Evolutionary conservation across 83 land plant genomes (phyloP).

Genomic region (Diphasiastrum complanatum): DNA sequence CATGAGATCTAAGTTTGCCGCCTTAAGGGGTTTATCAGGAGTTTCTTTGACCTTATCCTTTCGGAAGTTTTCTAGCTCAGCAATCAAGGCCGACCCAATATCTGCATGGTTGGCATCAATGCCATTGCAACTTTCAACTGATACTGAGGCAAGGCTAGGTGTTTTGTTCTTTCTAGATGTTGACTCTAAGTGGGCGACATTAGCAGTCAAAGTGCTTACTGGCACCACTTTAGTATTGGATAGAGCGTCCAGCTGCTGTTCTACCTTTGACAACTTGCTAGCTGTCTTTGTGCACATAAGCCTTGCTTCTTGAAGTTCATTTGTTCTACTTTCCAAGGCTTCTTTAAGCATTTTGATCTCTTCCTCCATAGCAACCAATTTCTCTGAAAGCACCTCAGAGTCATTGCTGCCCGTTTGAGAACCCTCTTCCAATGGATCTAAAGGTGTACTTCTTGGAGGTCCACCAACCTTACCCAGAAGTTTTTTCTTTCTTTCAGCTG

Average conservation of each 20-base stretch:
- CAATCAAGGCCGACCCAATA: conserved; percentile 31
- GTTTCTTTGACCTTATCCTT: conserved; percentile 21
- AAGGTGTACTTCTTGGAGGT: conserved; percentile 5
- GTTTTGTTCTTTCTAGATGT: background rate
- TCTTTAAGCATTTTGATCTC: conserved; percentile 33
- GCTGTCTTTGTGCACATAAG: conserved; percentile 32
- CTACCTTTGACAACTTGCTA: conserved; percentile 24
- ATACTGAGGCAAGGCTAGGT: background rate
- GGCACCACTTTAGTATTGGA: background rate
- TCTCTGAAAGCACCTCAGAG: conserved; percentile 14
- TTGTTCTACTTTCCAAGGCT: conserved; percentile 18
- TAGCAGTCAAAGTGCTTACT: background rate
- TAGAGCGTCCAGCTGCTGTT: conserved; percentile 24
- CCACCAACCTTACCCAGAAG: background rate
- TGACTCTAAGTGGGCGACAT: background rate
- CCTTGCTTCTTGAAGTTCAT: conserved; percentile 22
- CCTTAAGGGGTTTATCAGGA: too few relatives aligned
- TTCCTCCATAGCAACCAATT: conserved; percentile 32
- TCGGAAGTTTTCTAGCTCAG: conserved; percentile 27
- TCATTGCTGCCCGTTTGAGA: conserved; percentile 7
- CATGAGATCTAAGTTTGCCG: too few relatives aligned
- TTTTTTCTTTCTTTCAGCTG: conserved; percentile 13
- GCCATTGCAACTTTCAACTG: background rate
- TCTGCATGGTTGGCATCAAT: conserved; percentile 12
- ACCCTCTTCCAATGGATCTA: conserved; percentile 7